Conservation (phyloP, 768 basidiomycete genomes). For the Leccinum variicolor region DNA sequence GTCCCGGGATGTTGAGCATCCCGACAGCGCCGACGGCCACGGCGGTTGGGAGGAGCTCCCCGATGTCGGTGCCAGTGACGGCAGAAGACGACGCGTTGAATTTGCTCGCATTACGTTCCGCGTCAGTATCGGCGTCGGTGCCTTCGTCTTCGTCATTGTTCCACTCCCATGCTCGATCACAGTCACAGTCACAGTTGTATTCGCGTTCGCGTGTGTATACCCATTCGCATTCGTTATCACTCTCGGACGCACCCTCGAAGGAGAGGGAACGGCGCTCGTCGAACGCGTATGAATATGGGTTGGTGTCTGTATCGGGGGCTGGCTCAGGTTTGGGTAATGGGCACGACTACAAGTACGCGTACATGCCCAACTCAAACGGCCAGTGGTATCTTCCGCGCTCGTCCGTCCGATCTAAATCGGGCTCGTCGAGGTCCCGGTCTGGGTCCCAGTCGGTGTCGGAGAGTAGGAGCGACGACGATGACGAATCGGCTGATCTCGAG, state of each 20-base stretch:
- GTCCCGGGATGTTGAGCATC: constrained; percentile 52
- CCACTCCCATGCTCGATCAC: background rate
- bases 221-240: constrained; percentile 6
- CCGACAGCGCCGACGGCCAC: constrained; percentile 5
- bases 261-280: constrained; percentile 11
- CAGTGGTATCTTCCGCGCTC: constrained; percentile 58
- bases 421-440: constrained; percentile 34
- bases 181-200: constrained; percentile 1
- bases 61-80: constrained; percentile 8
- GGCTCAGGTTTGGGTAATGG: background rate
- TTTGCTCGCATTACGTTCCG: constrained; percentile 22
- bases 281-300: constrained; percentile 14
- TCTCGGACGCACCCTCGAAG: background rate
- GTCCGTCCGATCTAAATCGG: constrained; percentile 42
- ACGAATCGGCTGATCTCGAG: constrained; percentile 1
- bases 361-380: constrained; percentile 29
- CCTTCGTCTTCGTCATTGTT: background rate
- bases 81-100: constrained; percentile 26
- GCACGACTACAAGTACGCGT: background rate
- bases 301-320: background rate
- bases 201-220: background rate
- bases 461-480: constrained; percentile 36
- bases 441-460: constrained; percentile 33
- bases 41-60: background rate
- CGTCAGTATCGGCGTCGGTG: constrained; percentile 17